Conservation (phyloP, 2,329 filamentous ascomycete genomes). For the Xylariaceae sp. region DNA sequence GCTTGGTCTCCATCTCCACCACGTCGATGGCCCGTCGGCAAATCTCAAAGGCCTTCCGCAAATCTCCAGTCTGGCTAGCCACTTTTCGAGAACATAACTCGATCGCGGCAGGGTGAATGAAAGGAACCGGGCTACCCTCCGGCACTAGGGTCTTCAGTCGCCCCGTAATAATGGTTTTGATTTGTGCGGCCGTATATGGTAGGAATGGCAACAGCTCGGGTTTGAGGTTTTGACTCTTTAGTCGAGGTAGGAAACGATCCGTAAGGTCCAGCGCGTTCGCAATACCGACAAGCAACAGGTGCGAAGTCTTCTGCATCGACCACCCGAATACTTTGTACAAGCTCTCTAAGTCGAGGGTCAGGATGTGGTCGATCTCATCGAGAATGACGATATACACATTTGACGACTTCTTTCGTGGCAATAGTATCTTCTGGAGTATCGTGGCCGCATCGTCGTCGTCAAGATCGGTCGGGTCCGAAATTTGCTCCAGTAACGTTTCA, state of each 20-base stretch:
- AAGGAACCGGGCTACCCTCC: conserved; percentile 60
- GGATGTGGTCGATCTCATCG: conserved; percentile 91
- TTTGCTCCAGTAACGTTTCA: conserved; percentile 67
- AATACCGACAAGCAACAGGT: conserved; percentile 81
- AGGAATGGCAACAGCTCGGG: conserved; percentile 86
- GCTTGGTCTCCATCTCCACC: conserved; percentile 76
- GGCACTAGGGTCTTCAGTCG: conserved; percentile 73
- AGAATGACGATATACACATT: conserved; percentile 76
- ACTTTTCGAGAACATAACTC: conserved; percentile 94
- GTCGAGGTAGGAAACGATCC: conserved; percentile 85
- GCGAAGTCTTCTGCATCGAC: conserved; percentile 77
- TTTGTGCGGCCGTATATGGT: conserved; percentile 82
- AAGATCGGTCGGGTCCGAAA: conserved; percentile 53
- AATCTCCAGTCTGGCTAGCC: conserved; percentile 84
- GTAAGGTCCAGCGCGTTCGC: conserved; percentile 95
- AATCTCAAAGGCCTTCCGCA: conserved; percentile 93
- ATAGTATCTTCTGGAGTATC: conserved; percentile 65
- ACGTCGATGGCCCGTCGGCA: conserved; percentile 84
- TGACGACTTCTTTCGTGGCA: conserved; percentile 51
- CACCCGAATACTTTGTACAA: conserved; percentile 95
- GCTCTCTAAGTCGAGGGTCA: conserved; percentile 82
- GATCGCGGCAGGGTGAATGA: conserved; percentile 89
- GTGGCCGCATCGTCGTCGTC: conserved; percentile 63
- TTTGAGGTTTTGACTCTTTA: conserved; percentile 89
- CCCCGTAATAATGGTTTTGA: conserved; percentile 78